Percentiles rank a stretch among this genome's conserved stretches.
Conservation (phyloP, 352 stramenopile species). For the Phytophthora europaea region DNA sequence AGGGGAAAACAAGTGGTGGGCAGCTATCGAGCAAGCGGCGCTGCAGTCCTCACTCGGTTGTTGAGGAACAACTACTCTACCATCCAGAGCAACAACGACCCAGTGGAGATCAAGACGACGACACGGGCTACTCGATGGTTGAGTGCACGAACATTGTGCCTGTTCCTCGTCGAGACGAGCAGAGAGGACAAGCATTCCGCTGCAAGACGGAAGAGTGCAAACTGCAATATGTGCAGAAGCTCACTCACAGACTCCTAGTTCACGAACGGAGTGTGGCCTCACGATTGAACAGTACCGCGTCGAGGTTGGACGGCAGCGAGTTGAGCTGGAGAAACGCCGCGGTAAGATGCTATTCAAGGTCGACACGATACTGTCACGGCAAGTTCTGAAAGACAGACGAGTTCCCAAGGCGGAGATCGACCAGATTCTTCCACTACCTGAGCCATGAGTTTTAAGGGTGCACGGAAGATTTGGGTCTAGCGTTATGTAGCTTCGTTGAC, state of each 20-base stretch:
- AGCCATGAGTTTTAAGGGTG: neutral
- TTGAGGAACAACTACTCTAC: neutral
- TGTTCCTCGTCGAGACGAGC: neutral
- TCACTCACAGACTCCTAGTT: neutral
- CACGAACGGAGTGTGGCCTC: neutral
- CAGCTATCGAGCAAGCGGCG: neutral
- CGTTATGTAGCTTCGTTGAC: too few relatives aligned
- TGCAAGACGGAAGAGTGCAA: neutral
- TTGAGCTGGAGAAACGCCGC: neutral
- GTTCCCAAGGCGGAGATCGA: neutral
- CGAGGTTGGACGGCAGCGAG: too few relatives aligned
- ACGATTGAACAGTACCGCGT: neutral
- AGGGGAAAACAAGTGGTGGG: neutral
- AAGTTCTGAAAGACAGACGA: neutral
- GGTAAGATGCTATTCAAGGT: neutral
- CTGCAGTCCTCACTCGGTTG: neutral
- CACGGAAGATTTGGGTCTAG: too few relatives aligned
- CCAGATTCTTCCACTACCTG: neutral
- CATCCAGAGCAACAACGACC: neutral
- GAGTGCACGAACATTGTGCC: neutral
- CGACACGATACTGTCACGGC: too few relatives aligned
- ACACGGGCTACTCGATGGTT: neutral
- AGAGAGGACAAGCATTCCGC: neutral
- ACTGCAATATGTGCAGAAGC: neutral
- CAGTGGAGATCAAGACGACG: neutral